phyloP scores from a whole-genome alignment of 805 yeast genomes.

The Peterozyma toletana region DNA sequence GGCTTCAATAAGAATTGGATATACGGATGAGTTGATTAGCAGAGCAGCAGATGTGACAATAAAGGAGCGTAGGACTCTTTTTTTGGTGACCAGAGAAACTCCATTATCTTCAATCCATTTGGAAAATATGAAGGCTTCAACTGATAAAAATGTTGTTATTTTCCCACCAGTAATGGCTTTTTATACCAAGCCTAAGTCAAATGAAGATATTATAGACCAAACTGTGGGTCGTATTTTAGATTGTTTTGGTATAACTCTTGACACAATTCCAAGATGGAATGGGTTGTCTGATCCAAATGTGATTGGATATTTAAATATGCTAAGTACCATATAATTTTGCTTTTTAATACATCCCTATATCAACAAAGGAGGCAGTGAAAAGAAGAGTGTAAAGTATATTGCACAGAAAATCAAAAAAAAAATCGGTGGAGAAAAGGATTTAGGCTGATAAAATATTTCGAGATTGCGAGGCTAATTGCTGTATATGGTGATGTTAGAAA shows the following conservation, averaged over 20 bases:
- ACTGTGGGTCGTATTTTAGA: slow-evolving; percentile 18
- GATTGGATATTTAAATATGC: too few species aligned
- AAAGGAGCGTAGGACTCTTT: slow-evolving; percentile 17
- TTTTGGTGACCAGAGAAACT: slow-evolving; percentile 20
- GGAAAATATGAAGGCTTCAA: slow-evolving; percentile 18
- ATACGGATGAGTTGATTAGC: slow-evolving; percentile 19
- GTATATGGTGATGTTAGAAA: too few species aligned
- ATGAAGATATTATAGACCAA: slow-evolving; percentile 20
- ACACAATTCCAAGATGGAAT: slow-evolving; percentile 19
- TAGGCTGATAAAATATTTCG: too few species aligned
- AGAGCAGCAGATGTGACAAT: slow-evolving; percentile 23
- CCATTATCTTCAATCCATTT: slow-evolving; percentile 21
- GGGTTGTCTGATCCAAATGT: too few species aligned
- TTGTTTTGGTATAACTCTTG: slow-evolving; percentile 16
- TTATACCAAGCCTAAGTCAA: slow-evolving; percentile 16
- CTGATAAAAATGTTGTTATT: slow-evolving; percentile 15
- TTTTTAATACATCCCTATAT: too few species aligned
- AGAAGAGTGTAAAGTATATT: too few species aligned
- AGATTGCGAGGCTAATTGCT: too few species aligned
- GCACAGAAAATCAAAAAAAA: too few species aligned
- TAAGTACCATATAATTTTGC: too few species aligned
- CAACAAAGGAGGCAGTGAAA: too few species aligned
- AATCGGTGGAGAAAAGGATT: too few species aligned
- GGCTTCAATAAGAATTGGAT: slow-evolving; percentile 20
- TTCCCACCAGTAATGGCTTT: slow-evolving; percentile 23